These are phyloP conservation scores for Solanum bulbocastanum DNA, from an alignment of 257 asterid species.

Conservation along the genomic window DNA sequence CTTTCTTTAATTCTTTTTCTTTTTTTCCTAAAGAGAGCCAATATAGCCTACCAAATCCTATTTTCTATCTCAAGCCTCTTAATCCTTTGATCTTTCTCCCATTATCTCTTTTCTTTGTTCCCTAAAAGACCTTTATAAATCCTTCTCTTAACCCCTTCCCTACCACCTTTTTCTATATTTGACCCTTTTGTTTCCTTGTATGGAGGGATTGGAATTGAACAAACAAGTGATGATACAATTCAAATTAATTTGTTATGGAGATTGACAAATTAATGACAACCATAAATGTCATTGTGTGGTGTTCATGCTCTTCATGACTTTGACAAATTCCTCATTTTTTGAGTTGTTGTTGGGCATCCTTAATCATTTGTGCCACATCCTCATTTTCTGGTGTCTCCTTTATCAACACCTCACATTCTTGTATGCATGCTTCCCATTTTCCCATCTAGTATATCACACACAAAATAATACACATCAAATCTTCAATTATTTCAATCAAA, in stretches of 20 bases:
- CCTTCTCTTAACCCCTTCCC: neutral
- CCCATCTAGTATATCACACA: conserved; percentile 21
- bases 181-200: neutral
- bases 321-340: conserved; percentile 5
- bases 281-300: neutral
- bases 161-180: neutral
- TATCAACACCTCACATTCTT: conserved; percentile 47
- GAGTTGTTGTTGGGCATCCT: conserved; percentile 32
- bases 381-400: conserved; percentile 40
- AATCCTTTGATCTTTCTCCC: neutral
- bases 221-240: neutral
- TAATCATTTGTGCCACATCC: conserved; percentile 36
- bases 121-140: neutral
- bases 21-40: neutral
- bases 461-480: neutral
- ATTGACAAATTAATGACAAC: neutral
- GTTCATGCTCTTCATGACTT: conserved; percentile 2
- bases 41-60: neutral
- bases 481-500: neutral
- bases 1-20: neutral
- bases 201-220: neutral
- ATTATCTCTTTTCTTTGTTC: neutral
- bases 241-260: neutral
- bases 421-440: conserved; percentile 57
- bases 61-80: neutral